Conservation (phyloP, 1,284 basidiomycete genomes). For the Acaromyces ingoldii region DNA sequence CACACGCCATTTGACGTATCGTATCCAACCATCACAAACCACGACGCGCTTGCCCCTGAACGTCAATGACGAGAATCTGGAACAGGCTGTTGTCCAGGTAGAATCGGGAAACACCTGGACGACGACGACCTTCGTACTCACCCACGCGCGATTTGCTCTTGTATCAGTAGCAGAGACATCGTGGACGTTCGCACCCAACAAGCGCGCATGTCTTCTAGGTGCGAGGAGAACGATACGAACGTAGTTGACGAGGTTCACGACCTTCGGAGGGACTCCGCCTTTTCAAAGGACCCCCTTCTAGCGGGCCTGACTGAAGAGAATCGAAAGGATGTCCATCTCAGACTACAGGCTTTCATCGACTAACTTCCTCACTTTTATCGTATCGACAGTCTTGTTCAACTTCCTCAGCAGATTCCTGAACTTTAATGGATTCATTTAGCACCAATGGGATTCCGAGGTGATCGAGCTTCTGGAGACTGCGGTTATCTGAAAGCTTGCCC, state of each 20-base stretch:
- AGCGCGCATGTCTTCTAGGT: conserved; percentile 18
- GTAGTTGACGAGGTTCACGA: no score
- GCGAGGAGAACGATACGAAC: no score
- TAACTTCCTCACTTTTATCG: conserved; percentile 28
- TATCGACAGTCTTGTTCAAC: conserved; percentile 19
- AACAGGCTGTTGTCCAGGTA: conserved; percentile 13
- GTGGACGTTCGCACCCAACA: conserved; percentile 31
- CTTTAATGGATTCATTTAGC: conserved; percentile 28
- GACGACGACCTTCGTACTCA: conserved; percentile 29
- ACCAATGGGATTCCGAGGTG: no score
- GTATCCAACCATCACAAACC: conserved; percentile 32
- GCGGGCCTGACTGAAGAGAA: conserved; percentile 6
- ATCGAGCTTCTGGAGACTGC: no score
- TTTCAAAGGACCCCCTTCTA: conserved; percentile 19
- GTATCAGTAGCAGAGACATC: conserved; percentile 23
- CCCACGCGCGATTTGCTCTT: conserved; percentile 30
- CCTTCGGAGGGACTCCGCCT: conserved; percentile 8
- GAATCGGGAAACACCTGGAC: conserved; percentile 16
- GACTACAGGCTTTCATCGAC: no score
- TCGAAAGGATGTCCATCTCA: conserved; percentile 4
- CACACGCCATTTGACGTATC: conserved; percentile 31
- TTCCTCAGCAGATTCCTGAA: conserved; percentile 20
- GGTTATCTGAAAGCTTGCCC: no score
- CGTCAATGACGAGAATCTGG: conserved; percentile 25
- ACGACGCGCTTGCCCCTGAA: conserved; percentile 35